Conservation (phyloP, 2,329 filamentous ascomycete genomes). For the Penicillium italicum region DNA sequence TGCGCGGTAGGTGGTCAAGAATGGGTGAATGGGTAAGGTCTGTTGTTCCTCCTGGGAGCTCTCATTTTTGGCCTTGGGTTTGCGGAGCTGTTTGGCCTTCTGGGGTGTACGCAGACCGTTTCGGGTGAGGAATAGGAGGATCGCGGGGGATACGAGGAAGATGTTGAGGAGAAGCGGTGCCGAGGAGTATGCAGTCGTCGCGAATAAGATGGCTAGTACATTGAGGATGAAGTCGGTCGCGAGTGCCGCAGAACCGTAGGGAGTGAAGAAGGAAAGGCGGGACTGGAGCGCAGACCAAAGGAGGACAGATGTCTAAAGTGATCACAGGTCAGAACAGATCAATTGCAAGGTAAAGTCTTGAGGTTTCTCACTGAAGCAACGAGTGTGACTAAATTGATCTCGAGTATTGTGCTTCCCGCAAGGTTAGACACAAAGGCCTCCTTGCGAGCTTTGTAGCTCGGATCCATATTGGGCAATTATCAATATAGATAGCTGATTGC, state of each 20-base stretch:
- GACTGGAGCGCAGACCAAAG: conserved; percentile 88
- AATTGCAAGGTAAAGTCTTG: not conserved
- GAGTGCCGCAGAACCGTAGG: conserved; percentile 65
- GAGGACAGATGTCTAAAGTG: conserved; percentile 66
- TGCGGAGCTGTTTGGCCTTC: conserved; percentile 36
- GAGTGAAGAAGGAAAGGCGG: conserved; percentile 76
- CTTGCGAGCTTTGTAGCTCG: conserved; percentile 83
- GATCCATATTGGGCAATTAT: conserved; percentile 29
- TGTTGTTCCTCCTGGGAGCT: conserved; percentile 34
- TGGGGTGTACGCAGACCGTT: conserved; percentile 26
- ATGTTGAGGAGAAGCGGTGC: conserved; percentile 69
- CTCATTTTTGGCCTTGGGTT: conserved; percentile 21
- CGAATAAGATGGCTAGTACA: conserved; percentile 74
- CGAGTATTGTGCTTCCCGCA: conserved; percentile 73
- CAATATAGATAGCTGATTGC: not conserved
- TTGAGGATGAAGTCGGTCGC: conserved; percentile 84
- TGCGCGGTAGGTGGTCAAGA: conserved; percentile 86
- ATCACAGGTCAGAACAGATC: not conserved
- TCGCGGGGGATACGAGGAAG: conserved; percentile 68
- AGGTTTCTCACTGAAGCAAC: conserved; percentile 69
- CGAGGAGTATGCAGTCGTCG: conserved; percentile 78
- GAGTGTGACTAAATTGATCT: conserved; percentile 82
- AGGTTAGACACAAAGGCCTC: conserved; percentile 94
- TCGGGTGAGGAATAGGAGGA: conserved; percentile 55
- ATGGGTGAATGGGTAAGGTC: conserved; percentile 76